Evolutionary conservation across 2,329 filamentous ascomycete genomes (phyloP), one percentile per base, ranked within the genome.

Genomic region (Neofusicoccum parvum): DNA sequence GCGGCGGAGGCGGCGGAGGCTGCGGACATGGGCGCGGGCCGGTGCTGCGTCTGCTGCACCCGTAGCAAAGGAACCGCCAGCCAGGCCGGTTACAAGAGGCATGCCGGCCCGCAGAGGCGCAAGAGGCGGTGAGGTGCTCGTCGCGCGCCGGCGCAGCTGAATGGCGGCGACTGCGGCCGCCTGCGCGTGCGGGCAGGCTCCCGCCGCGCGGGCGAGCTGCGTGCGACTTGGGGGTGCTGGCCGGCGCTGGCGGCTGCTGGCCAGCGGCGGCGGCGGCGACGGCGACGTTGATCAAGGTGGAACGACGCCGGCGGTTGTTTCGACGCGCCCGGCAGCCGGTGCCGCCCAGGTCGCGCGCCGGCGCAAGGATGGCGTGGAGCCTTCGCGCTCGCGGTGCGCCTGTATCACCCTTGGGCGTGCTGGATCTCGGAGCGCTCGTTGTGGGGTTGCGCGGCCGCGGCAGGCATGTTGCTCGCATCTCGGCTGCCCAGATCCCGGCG

Each of bases 381-480:
- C 20, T 23, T 11, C 20, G 46, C 17, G 17, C 20, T 12, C n/a
- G 46, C 46, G 46, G 7, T 5, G 20, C n/a, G 27, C 15, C n/a
- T 46, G 54, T 46, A 20, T 32, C 39, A 58, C 54, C 10, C 10
- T 14, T 17, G 46, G 46, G n/a, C 32, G 14, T 45, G 32, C 56
- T 39, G 56, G 56, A 60, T 60, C 56, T 60, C 43, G 27, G 48
- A 50, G 11, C 32, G 50, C 34, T 37, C 32, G 7, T 37, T 53
- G 39, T 60, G 56, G 56, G 56, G 56, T 58, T 58, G 54, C 54
- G 54, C 54, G 54, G 54, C 54, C 39, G 54, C 54, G 39, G 36
- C 37, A n/a, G 17, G 36, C 20, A 32, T 27, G 37, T 6, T 32
- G 27, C 27, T 32, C 27, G 27, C 27, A 17, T n/a, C n/a, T 45